Conservation (phyloP, 495 filamentous ascomycete genomes). For the Penicillium desertorum region DNA sequence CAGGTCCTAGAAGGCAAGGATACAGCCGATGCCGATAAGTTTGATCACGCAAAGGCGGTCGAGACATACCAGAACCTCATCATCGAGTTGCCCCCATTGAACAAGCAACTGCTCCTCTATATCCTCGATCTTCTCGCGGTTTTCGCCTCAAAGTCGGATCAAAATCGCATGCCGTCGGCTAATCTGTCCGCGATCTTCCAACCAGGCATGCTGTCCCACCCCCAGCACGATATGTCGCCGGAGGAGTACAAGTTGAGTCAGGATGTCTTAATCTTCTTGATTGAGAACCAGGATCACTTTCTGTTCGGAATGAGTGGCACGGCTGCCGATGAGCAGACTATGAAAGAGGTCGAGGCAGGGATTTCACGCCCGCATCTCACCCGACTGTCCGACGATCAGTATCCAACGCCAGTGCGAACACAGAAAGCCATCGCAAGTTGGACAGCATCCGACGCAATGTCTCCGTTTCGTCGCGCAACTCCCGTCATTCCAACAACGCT, state of each 20-base stretch:
- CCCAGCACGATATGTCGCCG: slow-evolving; percentile 90
- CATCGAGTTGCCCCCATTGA: slow-evolving; percentile 86
- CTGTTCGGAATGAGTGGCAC: slow-evolving; percentile 93
- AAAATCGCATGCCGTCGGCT: slow-evolving; percentile 92
- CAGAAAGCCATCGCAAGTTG: slow-evolving; percentile 79
- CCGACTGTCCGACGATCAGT: slow-evolving; percentile 67
- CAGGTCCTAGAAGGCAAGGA: slow-evolving; percentile 49
- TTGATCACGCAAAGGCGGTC: slow-evolving; percentile 77
- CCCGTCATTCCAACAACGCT: slow-evolving; percentile 64
- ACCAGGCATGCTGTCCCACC: slow-evolving; percentile 92
- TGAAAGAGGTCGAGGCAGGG: slow-evolving; percentile 75
- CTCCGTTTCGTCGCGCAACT: slow-evolving; percentile 71
- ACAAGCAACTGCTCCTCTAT: slow-evolving; percentile 92
- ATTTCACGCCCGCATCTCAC: slow-evolving; percentile 54
- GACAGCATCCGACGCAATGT: slow-evolving; percentile 76
- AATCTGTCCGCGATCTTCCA: slow-evolving; percentile 99
- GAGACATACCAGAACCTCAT: slow-evolving; percentile 83
- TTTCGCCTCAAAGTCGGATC: slow-evolving; percentile 94
- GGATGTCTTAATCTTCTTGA: slow-evolving; percentile 95
- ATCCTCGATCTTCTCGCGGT: slow-evolving; percentile 97
- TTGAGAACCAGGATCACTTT: slow-evolving; percentile 92
- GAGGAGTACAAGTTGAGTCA: slow-evolving; percentile 92
- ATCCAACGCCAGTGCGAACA: slow-evolving; percentile 83
- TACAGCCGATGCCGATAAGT: slow-evolving; percentile 46
- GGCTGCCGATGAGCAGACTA: slow-evolving; percentile 80